These are phyloP conservation scores for Sarcodon sp. DNA, from an alignment of 768 basidiomycete species.

Conservation along the genomic window DNA sequence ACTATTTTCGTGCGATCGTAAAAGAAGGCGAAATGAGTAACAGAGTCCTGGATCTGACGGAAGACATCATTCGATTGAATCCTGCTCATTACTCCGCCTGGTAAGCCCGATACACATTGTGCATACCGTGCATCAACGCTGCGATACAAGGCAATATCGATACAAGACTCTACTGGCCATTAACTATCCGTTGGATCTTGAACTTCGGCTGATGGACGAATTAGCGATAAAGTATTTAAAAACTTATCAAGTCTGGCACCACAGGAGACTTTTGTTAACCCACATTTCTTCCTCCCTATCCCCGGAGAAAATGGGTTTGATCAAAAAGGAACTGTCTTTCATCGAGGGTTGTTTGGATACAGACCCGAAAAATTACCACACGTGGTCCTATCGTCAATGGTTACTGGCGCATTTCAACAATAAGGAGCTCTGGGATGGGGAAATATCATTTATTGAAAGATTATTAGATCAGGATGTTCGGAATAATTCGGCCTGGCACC, in stretches of 20 bases:
- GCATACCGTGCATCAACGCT: background rate
- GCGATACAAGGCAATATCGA: slow-evolving; percentile 73
- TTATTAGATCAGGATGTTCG: slow-evolving; percentile 68
- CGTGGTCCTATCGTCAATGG: slow-evolving; percentile 98
- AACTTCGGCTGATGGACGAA: slow-evolving; percentile 79
- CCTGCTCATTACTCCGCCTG: slow-evolving; percentile 97
- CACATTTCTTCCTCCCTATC: slow-evolving; percentile 23
- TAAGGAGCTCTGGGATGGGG: slow-evolving; percentile 55
- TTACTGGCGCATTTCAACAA: slow-evolving; percentile 75
- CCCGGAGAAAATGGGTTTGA: slow-evolving; percentile 6
- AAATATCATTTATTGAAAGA: slow-evolving; percentile 62
- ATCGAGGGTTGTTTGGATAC: slow-evolving; percentile 55
- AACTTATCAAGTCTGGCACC: slow-evolving; percentile 98
- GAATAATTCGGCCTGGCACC: slow-evolving; percentile 98
- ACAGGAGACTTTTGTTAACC: slow-evolving; percentile 65
- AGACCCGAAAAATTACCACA: slow-evolving; percentile 97
- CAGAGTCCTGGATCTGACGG: slow-evolving; percentile 79
- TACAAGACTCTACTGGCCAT: slow-evolving; percentile 73
- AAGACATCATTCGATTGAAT: slow-evolving; percentile 80
- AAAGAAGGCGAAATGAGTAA: slow-evolving; percentile 65
- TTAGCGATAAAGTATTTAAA: slow-evolving; percentile 78
- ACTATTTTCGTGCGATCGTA: slow-evolving; percentile 83
- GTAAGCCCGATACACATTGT: slow-evolving; percentile 28
- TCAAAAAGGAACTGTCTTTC: slow-evolving; percentile 62
- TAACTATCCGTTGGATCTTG: slow-evolving; percentile 53